phyloP scores from a whole-genome alignment of 2,329 filamentous ascomycete species.

The Aspergillus sp. region DNA sequence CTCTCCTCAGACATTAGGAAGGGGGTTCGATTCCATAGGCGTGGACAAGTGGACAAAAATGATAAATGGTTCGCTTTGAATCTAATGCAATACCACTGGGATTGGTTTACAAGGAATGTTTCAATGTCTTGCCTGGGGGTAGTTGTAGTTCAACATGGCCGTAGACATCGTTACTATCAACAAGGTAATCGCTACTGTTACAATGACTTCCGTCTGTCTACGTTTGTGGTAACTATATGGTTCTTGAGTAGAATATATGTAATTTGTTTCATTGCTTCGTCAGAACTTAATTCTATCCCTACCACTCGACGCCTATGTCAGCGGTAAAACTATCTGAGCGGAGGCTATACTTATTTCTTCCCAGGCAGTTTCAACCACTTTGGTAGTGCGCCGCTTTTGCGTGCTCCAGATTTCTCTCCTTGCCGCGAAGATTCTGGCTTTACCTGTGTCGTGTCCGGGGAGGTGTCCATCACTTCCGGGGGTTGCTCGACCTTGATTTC shows the following conservation, averaged over 20 bases:
- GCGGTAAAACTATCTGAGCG: neutral
- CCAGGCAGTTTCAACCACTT: conserved; percentile 71
- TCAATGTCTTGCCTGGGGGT: neutral
- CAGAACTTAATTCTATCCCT: no score
- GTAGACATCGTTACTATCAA: neutral
- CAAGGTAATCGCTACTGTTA: no score
- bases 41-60: conserved; percentile 10
- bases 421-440: conserved; percentile 32
- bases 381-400: conserved; percentile 48
- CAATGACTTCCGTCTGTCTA: neutral
- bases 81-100: conserved; percentile 18
- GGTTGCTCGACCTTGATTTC: conserved; percentile 54
- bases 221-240: neutral
- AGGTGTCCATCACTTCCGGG: conserved; percentile 52
- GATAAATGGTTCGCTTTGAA: conserved; percentile 11
- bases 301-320: neutral
- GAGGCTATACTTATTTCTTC: conserved; percentile 59
- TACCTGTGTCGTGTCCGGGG: conserved; percentile 39
- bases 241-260: neutral
- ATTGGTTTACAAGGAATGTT: conserved; percentile 4
- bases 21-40: conserved; percentile 5
- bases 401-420: conserved; percentile 27
- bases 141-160: neutral
- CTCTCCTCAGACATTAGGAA: conserved; percentile 1
- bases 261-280: neutral